Conservation (phyloP, 129 eudicot species). For the Cynara cardunculus region DNA sequence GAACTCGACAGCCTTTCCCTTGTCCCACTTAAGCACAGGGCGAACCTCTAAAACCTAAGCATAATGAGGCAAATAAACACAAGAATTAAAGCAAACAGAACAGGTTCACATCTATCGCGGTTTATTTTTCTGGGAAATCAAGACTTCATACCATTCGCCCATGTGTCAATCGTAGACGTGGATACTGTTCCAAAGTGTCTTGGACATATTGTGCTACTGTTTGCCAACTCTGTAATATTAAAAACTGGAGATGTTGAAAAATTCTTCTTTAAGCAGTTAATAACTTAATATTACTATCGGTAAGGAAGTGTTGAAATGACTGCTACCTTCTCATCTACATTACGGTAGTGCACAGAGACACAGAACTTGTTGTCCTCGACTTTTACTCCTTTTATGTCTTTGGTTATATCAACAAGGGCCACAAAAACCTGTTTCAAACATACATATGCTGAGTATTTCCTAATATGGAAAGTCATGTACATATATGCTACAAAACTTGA, state of each 20-base stretch:
- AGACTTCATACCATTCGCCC: constrained; percentile 72
- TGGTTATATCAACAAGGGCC: constrained; percentile 62
- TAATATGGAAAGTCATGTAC: background rate
- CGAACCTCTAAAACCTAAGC: constrained; percentile 86
- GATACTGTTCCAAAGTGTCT: constrained; percentile 59
- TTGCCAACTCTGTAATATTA: constrained; percentile 56
- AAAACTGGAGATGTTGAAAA: background rate
- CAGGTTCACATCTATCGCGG: background rate
- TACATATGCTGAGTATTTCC: constrained; percentile 2
- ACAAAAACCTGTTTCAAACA: constrained; percentile 46
- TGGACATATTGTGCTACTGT: constrained; percentile 59
- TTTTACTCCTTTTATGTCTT: constrained; percentile 65
- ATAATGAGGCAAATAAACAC: background rate
- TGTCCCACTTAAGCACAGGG: constrained; percentile 91
- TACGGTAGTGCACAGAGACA: constrained; percentile 93
- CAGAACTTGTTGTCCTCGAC: constrained; percentile 94
- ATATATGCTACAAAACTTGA: background rate
- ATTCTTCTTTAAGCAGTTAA: background rate
- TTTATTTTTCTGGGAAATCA: background rate
- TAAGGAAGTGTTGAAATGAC: background rate
- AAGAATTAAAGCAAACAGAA: background rate
- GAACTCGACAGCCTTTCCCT: constrained; percentile 96
- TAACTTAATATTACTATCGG: background rate
- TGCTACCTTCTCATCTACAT: constrained; percentile 90
- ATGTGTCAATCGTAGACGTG: constrained; percentile 76